Base-by-base conservation (phyloP, 345 rosid species). In the Balakata baccata region DNA sequence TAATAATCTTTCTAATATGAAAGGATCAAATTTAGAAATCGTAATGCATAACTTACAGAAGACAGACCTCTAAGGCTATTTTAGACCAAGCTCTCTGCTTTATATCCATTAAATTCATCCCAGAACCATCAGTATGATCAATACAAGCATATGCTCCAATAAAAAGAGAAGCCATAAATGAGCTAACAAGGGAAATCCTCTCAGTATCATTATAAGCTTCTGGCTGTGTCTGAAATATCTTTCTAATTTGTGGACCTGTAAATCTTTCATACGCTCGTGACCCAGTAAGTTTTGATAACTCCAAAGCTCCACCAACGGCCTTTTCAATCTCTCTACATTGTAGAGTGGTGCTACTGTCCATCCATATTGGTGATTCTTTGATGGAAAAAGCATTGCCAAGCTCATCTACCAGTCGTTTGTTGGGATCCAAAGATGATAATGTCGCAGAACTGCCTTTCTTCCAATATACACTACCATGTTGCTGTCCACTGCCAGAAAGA, bases 381-480 rank as follows among this genome's bases (percentile, higher is more conserved):
- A 83, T 73, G 0, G 99, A 85, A 73, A 95, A 95, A 1, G 92
- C 91, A 66, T 79, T 50, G 17, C 77, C 81, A 14, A 94, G 75
- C 77, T 94, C 97, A 53, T 87, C 90, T 57, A 81, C 89, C 61
- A 94, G 75, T 6, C 65, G 70, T 81, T 79, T 92, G 23, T 65
- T 75, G 5, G 89, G 71, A 77, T 94, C 86, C 84, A 92, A 76
- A 0, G 91, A 85, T 12, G 85, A 84, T 58, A 92, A 66, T 38
- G 86, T 61, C 17, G 77, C 66, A 41, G 89, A 82, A 84, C 90
- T 67, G 17, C 93, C 97, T 0, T 78, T 87, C 78, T 79, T 88
- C 98, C 99, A 95, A 69, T 92, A 95, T 68, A 95, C 90, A 57
- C 99, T 95, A n/a, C 97, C 99, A 51, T 95, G 99, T 49, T 95